phyloP scores from a whole-genome alignment of 495 filamentous ascomycete species.

The Lepidopterella palustris region DNA sequence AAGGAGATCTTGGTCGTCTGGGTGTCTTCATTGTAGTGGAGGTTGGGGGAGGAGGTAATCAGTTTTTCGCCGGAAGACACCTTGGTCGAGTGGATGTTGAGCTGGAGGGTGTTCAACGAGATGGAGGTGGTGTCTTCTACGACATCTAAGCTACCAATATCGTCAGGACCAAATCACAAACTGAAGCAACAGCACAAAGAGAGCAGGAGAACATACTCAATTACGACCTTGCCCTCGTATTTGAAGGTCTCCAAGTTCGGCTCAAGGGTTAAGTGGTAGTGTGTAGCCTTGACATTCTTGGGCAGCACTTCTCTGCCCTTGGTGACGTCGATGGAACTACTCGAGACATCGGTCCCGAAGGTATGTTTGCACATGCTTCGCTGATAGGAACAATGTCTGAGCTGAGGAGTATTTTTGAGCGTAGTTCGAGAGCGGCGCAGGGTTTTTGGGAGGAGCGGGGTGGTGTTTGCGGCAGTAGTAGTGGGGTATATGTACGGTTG shows the following conservation, averaged over 20 bases:
- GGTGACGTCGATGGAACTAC: slow-evolving; percentile 41
- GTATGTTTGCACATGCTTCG: slow-evolving; percentile 39
- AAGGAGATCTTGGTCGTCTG: slow-evolving; percentile 62
- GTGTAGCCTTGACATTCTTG: slow-evolving; percentile 60
- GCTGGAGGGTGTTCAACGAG: slow-evolving; percentile 77
- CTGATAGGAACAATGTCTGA: slow-evolving; percentile 39
- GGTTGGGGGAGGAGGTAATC: slow-evolving; percentile 50
- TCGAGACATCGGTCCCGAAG: slow-evolving; percentile 29
- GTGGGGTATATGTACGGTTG: not conserved
- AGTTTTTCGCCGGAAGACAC: slow-evolving; percentile 50
- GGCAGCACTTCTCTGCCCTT: slow-evolving; percentile 58
- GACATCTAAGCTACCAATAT: slow-evolving; percentile 56
- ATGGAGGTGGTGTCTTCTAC: slow-evolving; percentile 78
- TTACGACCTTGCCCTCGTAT: slow-evolving; percentile 61
- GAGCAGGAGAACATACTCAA: slow-evolving; percentile 48
- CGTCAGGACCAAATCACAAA: slow-evolving; percentile 1
- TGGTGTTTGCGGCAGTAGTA: not conserved
- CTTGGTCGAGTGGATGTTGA: slow-evolving; percentile 72
- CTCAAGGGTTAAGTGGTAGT: slow-evolving; percentile 70
- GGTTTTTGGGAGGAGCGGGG: not conserved
- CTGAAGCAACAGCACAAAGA: not conserved
- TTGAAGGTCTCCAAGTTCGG: slow-evolving; percentile 64
- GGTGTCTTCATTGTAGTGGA: slow-evolving; percentile 55
- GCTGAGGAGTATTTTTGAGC: not conserved
- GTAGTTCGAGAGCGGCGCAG: not conserved